Conservation (phyloP, 768 basidiomycete species). For the Xanthoconium purpureum region DNA sequence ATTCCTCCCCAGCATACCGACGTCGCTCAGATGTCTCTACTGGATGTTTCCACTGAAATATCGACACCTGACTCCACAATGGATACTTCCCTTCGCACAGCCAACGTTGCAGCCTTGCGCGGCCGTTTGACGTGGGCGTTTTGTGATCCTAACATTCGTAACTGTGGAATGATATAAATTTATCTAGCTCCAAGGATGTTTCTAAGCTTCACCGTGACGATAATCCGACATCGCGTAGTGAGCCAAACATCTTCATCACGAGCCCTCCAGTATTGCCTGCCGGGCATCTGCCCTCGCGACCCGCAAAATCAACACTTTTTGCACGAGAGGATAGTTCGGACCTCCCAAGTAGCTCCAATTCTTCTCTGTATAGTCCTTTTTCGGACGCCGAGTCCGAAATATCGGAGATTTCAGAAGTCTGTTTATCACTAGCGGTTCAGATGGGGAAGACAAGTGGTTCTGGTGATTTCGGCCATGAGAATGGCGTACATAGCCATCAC, state of each 20-base stretch:
- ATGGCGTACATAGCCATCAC: neutral
- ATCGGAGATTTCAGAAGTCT: constrained; percentile 23
- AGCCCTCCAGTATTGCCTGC: constrained; percentile 18
- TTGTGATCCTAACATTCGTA: neutral
- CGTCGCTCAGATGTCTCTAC: neutral
- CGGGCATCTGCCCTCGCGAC: constrained; percentile 21
- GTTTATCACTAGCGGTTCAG: constrained; percentile 4
- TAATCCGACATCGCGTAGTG: constrained; percentile 16
- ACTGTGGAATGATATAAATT: neutral
- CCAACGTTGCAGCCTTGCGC: constrained; percentile 40
- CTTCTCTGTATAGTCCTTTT: constrained; percentile 28
- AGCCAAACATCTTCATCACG: constrained; percentile 24
- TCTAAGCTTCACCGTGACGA: constrained; percentile 13
- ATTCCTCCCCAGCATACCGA: constrained; percentile 20
- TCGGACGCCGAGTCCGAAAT: constrained; percentile 30
- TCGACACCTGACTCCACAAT: neutral
- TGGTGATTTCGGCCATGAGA: neutral
- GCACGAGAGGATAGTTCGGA: constrained; percentile 22
- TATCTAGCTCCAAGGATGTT: constrained; percentile 24
- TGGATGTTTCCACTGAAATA: constrained; percentile 1
- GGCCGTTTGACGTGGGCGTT: constrained; percentile 30
- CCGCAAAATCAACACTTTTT: constrained; percentile 17
- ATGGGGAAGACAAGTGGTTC: constrained; percentile 10
- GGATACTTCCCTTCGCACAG: constrained; percentile 7
- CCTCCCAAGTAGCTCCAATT: constrained; percentile 14